These are phyloP conservation scores for Pelargonium nanum DNA, from an alignment of 345 rosid genomes.

Conservation along the genomic window DNA sequence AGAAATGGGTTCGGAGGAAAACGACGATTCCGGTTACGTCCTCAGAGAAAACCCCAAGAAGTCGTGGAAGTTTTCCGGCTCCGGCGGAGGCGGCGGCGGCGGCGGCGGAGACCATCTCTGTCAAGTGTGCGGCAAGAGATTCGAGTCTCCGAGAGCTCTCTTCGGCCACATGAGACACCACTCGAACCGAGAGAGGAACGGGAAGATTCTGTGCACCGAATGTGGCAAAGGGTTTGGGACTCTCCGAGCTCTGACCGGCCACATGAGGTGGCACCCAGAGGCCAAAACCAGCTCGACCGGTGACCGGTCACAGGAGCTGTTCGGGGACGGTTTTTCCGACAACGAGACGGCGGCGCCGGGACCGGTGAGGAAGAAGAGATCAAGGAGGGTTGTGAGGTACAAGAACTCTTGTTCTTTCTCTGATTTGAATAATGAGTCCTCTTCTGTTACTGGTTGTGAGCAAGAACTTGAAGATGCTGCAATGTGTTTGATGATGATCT, in stretches of 20 bases:
- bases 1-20: no score
- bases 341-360: conserved; percentile 20
- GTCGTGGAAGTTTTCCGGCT: conserved; percentile 29
- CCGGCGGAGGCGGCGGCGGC: conserved; percentile 11
- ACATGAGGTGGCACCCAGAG: neutral
- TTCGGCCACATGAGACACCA: conserved; percentile 32
- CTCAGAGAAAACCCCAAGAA: conserved; percentile 48
- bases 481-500: conserved; percentile 49
- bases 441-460: conserved; percentile 40
- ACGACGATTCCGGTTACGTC: conserved; percentile 18
- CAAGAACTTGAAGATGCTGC: conserved; percentile 59
- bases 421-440: conserved; percentile 19
- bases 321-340: conserved; percentile 35
- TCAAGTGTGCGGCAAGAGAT: conserved; percentile 37
- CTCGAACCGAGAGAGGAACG: conserved; percentile 24
- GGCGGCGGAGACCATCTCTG: conserved; percentile 25
- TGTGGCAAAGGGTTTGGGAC: neutral
- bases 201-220: conserved; percentile 15
- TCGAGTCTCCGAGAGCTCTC: conserved; percentile 37
- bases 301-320: conserved; percentile 31
- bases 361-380: conserved; percentile 21
- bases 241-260: conserved; percentile 2
- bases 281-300: no score
- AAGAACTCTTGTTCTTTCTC: conserved; percentile 23
- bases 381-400: conserved; percentile 33